Percentiles rank a stretch among this genome's conserved stretches.
phyloP scores from a whole-genome alignment of 1,139 yeast species.

The Pichia norvegensis region DNA sequence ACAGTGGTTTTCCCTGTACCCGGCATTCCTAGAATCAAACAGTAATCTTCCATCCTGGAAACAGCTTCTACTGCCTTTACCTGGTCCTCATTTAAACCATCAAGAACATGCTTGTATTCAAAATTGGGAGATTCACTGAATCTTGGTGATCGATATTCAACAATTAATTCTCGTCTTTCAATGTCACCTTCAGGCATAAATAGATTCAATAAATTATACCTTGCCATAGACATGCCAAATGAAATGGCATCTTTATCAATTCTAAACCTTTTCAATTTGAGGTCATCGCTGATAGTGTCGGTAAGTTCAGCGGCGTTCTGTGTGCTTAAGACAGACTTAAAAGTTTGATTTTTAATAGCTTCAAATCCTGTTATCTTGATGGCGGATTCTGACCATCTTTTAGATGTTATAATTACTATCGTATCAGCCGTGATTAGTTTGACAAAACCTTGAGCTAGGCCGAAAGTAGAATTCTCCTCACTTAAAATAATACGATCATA shows the following conservation, averaged over 20 bases:
- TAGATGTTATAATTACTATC: constrained; percentile 40
- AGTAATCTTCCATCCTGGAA: constrained; percentile 61
- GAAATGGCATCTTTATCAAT: constrained; percentile 76
- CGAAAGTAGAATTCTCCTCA: constrained; percentile 74
- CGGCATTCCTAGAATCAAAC: constrained; percentile 91
- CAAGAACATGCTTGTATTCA: constrained; percentile 14
- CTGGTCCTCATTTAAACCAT: constrained; percentile 61
- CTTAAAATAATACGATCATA: constrained; percentile 63
- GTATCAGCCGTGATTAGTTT: constrained; percentile 34
- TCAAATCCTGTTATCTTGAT: constrained; percentile 38
- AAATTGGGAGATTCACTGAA: constrained; percentile 30
- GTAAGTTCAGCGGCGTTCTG: neutral
- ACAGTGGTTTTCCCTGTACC: constrained; percentile 98
- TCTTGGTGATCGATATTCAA: constrained; percentile 47
- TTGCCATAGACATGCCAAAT: constrained; percentile 66
- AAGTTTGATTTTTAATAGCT: constrained; percentile 38
- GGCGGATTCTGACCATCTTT: constrained; percentile 43
- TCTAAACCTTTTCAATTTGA: constrained; percentile 36
- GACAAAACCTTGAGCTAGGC: constrained; percentile 58
- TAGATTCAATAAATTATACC: constrained; percentile 66
- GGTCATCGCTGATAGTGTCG: neutral
- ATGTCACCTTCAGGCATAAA: constrained; percentile 46
- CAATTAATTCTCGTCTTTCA: constrained; percentile 49
- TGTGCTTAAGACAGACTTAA: constrained; percentile 34
- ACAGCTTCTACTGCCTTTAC: constrained; percentile 57